A percentile compares a stretch with the other conserved stretches of the same genome.
Conservation (phyloP, 225 moss, liverwort and hornwort species). For the Polytrichum formosum region DNA sequence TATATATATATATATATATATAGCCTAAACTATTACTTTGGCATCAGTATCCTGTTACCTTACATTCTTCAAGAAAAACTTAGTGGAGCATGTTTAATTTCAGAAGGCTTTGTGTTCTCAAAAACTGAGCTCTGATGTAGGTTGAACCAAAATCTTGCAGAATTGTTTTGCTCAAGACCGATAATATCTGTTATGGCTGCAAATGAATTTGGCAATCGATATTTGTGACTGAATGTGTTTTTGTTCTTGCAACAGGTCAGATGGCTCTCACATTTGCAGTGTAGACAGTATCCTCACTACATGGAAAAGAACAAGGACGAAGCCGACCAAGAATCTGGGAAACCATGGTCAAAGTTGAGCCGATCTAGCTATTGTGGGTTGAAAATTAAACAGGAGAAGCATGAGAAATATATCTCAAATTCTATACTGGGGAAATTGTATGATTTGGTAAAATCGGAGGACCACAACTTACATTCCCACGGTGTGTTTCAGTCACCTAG, state of each 20-base stretch:
- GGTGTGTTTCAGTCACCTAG: constrained; percentile 8
- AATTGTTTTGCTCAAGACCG: background rate
- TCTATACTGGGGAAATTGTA: constrained; percentile 30
- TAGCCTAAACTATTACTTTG: too few species aligned
- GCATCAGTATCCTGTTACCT: too few species aligned
- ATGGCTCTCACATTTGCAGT: constrained; percentile 11
- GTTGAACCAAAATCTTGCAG: background rate
- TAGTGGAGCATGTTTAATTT: too few species aligned
- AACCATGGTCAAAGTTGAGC: constrained; percentile 5
- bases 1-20: too few species aligned
- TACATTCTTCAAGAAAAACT: too few species aligned
- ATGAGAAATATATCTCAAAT: constrained; percentile 13
- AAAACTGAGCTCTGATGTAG: background rate
- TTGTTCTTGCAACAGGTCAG: constrained; percentile 15
- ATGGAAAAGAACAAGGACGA: constrained; percentile 40
- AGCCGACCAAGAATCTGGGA: background rate
- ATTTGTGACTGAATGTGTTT: background rate
- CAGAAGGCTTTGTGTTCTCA: too few species aligned
- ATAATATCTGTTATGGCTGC: background rate
- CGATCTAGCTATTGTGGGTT: background rate
- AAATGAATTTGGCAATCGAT: background rate
- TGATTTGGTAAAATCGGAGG: constrained; percentile 22
- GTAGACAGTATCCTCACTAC: constrained; percentile 15
- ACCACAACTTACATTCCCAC: background rate
- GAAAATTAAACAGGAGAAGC: background rate